These are phyloP conservation scores for Peniophora sp. DNA, from an alignment of 1,284 basidiomycete species.

Conservation along the genomic window DNA sequence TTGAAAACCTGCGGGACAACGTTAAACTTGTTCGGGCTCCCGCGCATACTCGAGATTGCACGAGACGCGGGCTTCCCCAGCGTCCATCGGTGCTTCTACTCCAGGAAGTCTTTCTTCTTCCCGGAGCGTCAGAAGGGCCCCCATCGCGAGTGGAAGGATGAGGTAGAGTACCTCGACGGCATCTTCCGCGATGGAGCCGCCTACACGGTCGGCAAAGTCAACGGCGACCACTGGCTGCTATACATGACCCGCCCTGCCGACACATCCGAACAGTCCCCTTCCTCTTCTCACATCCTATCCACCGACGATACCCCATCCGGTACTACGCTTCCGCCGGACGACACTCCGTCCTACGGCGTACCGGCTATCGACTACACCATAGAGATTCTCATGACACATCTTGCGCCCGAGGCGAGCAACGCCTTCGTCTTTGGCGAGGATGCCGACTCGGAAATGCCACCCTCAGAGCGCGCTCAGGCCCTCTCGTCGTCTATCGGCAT, in stretches of 20 bases:
- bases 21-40: conserved; percentile 90
- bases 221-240: conserved; percentile 97
- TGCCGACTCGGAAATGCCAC: conserved; percentile 25
- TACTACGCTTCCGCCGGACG: conserved; percentile 9
- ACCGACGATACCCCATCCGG: conserved; percentile 10
- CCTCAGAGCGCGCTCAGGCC: conserved; percentile 58
- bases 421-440: conserved; percentile 66
- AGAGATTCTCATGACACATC: conserved; percentile 96
- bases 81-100: conserved; percentile 93
- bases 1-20: conserved; percentile 99
- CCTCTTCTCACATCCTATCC: conserved; percentile 2
- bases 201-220: conserved; percentile 96
- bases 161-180: conserved; percentile 87
- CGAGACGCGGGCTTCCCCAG: conserved; percentile 64
- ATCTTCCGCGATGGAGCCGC: conserved; percentile 86
- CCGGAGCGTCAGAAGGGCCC: conserved; percentile 93
- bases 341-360: conserved; percentile 20
- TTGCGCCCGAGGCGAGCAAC: conserved; percentile 68
- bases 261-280: conserved; percentile 23
- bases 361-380: conserved; percentile 78
- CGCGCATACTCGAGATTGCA: conserved; percentile 89
- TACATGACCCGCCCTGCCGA: conserved; percentile 74
- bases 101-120: conserved; percentile 99
- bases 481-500: conserved; percentile 80
- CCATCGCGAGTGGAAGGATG: conserved; percentile 91